Conservation (phyloP, 495 filamentous ascomycete genomes). For the Neurospora intermedia region DNA sequence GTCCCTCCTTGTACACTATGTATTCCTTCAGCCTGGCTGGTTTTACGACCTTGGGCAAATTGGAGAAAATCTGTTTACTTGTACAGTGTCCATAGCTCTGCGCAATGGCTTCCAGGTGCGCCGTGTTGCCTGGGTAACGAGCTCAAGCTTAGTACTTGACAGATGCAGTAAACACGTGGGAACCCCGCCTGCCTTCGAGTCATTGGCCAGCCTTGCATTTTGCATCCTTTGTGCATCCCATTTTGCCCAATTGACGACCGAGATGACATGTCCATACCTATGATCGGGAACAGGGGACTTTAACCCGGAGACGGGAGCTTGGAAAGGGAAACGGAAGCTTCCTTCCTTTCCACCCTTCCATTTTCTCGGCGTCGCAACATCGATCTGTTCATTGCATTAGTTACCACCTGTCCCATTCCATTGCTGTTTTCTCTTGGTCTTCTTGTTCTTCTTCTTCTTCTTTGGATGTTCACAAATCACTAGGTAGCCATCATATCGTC, state of each 20-base stretch:
- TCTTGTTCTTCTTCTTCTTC: not conserved
- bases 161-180: not conserved
- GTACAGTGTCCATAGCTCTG: not conserved
- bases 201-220: not conserved
- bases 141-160: not conserved
- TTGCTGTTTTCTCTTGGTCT: not conserved
- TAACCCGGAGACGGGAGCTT: not conserved
- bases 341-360: not conserved
- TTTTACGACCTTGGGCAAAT: not conserved
- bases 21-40: not conserved
- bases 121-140: not conserved
- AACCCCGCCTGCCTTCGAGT: not conserved
- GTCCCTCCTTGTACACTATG: not conserved
- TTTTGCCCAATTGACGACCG: not conserved
- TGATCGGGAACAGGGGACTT: not conserved
- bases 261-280: not conserved
- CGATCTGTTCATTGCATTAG: slow-evolving; percentile 5
- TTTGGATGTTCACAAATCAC: not conserved
- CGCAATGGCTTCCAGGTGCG: not conserved
- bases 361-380: slow-evolving; percentile 5
- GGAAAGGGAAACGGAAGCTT: not conserved
- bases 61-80: not conserved
- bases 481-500: not conserved
- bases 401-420: slow-evolving; percentile 6
- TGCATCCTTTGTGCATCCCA: not conserved